Evolutionary conservation across 2,329 filamentous ascomycete genomes (phyloP).

Genomic region (Elsinoe necatrix): DNA sequence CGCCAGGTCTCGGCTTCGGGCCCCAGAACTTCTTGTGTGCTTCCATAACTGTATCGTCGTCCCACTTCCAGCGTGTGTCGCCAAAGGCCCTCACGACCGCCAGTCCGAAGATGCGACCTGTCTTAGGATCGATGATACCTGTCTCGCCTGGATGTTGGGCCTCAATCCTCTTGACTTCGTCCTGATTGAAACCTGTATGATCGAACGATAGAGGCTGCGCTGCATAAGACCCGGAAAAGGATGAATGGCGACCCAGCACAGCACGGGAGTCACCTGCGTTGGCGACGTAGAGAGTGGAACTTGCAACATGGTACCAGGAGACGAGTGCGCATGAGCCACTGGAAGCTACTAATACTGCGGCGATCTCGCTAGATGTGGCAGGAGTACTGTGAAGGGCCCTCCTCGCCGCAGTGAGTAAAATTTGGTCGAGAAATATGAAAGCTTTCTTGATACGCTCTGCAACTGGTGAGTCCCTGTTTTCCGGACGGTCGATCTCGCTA

Average conservation of each 20-base stretch:
- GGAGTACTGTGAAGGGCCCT: slow-evolving; percentile 18
- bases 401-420: slow-evolving; percentile 26
- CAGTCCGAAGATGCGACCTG: slow-evolving; percentile 53
- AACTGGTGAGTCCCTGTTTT: background rate
- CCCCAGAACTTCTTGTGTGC: slow-evolving; percentile 44
- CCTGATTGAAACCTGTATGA: slow-evolving; percentile 55
- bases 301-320: slow-evolving; percentile 50
- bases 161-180: slow-evolving; percentile 49
- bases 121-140: slow-evolving; percentile 43
- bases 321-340: slow-evolving; percentile 57
- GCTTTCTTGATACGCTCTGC: slow-evolving; percentile 30
- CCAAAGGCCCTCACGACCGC: slow-evolving; percentile 60
- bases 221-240: slow-evolving; percentile 41
- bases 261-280: slow-evolving; percentile 61
- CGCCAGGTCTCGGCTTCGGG: slow-evolving; percentile 38
- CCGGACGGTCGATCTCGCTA: slow-evolving; percentile 18
- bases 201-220: slow-evolving; percentile 52
- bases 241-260: slow-evolving; percentile 47
- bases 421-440: slow-evolving; percentile 34
- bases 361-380: slow-evolving; percentile 24
- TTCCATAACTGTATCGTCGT: slow-evolving; percentile 39
- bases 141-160: slow-evolving; percentile 55
- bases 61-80: slow-evolving; percentile 61
- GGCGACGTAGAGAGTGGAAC: slow-evolving; percentile 51
- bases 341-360: slow-evolving; percentile 32